Evolutionary conservation across 129 eudicot species (phyloP), one percentile per base, ranked within the genome.

Genomic region (Artemisia annua): DNA sequence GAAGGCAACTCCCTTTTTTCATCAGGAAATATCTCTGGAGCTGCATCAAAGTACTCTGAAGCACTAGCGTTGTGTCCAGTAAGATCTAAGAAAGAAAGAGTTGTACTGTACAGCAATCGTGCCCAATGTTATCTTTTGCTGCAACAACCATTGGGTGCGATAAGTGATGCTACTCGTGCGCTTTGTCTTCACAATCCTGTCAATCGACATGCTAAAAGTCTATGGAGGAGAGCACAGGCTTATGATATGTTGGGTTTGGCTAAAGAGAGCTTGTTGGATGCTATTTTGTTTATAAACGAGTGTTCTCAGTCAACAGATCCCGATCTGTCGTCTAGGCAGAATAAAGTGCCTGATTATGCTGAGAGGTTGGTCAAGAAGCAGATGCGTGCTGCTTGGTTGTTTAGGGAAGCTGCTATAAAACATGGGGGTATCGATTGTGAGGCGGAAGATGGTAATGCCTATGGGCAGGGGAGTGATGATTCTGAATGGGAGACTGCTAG

Each of bases 401-500:
- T 89, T 78, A 82, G 90, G 68, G 98, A 93, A 81, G 98, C 97
- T 61, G 95, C 98, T 53, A 57, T 79, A 63, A 93, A 93, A 68
- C 96, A 87, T 61, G 98, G 98, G 0, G 92, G 87, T 0, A 86
- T 90, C 1, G 92, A 82, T 39, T 80, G 86, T 63, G 97, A 90
- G 68, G 97, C 82, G 55, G 89, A 78, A 24, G 80, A 69, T 24
- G 92, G 92, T 13, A 92, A 89, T 60, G 70, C 53, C 11, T 82
- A 81, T 81, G 90, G 89, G 24, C 94, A 85, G 58, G 98, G 88
- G 71, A 84, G 80, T 54, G 98, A 93, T 81, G 98, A 86, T 80
- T 93, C 98, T 52, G 98, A 93, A 64, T 93, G 98, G 98, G 98
- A 93, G 69, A 93, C 98, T 5, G 98, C 97, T 2, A 93, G 98